phyloP scores from a whole-genome alignment of 495 filamentous ascomycete genomes.

The Apiosordaria backusii region DNA sequence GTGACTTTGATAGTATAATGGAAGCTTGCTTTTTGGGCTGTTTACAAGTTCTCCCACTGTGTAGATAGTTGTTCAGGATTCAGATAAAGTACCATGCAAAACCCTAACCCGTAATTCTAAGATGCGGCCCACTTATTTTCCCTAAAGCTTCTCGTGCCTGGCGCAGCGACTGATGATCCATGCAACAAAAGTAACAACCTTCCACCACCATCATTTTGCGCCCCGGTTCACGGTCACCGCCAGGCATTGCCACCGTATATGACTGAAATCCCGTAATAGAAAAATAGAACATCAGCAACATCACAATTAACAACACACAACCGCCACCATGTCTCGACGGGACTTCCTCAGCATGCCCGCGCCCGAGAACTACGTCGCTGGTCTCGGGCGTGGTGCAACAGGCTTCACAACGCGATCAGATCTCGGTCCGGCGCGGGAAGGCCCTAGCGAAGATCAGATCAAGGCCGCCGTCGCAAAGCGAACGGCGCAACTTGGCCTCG shows the following conservation, averaged over 20 bases:
- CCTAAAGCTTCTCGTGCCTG: neutral
- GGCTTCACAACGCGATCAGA: slow-evolving; percentile 98
- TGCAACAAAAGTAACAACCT: slow-evolving; percentile 2
- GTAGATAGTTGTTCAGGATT: neutral
- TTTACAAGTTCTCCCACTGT: neutral
- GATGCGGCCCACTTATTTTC: neutral
- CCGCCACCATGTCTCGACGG: slow-evolving; percentile 63
- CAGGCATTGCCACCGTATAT: neutral
- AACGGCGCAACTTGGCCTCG: slow-evolving; percentile 73
- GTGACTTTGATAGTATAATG: too few species aligned
- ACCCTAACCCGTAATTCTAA: neutral
- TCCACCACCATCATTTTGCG: neutral
- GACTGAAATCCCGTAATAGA: neutral
- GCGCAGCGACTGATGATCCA: neutral
- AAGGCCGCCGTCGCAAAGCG: slow-evolving; percentile 93
- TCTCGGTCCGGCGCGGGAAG: slow-evolving; percentile 92
- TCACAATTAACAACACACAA: neutral
- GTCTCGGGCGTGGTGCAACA: slow-evolving; percentile 94
- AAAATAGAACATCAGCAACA: neutral
- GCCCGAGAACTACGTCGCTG: slow-evolving; percentile 97
- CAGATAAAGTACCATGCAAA: neutral
- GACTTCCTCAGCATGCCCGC: slow-evolving; percentile 90
- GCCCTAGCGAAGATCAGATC: slow-evolving; percentile 96
- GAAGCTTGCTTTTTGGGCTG: too few species aligned
- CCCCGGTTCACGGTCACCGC: neutral